Evolutionary conservation across 2,329 filamentous ascomycete species (phyloP).

Genomic region (Aspergillus aculeatus): DNA sequence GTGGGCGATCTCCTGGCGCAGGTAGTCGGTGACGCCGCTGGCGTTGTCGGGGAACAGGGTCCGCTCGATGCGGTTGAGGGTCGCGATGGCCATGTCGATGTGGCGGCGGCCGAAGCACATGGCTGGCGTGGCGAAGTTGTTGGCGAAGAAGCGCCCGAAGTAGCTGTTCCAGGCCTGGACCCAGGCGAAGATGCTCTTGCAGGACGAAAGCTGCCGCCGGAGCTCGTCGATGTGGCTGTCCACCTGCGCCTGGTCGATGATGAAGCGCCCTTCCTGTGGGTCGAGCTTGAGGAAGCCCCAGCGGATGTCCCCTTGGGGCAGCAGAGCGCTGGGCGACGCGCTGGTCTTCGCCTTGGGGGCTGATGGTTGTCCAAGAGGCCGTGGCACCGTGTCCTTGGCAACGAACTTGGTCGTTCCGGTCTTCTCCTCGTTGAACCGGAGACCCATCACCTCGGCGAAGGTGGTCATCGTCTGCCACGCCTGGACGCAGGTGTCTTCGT

Average conservation of each 20-base stretch:
- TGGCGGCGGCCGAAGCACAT: slow-evolving; percentile 56
- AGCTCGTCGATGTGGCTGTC: slow-evolving; percentile 61
- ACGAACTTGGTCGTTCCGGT: slow-evolving; percentile 53
- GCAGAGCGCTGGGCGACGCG: slow-evolving; percentile 15
- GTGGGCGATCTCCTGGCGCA: slow-evolving; percentile 52
- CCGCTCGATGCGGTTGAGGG: slow-evolving; percentile 53
- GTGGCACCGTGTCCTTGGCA: slow-evolving; percentile 10
- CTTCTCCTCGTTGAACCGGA: slow-evolving; percentile 59
- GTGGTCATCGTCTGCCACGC: slow-evolving; percentile 60
- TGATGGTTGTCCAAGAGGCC: not conserved
- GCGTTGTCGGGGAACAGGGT: slow-evolving; percentile 49
- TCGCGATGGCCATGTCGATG: slow-evolving; percentile 55
- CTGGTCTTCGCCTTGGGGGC: not conserved
- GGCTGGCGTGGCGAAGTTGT: slow-evolving; percentile 58
- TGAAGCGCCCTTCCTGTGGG: slow-evolving; percentile 52
- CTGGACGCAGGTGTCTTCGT: slow-evolving; percentile 52
- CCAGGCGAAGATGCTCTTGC: slow-evolving; percentile 58
- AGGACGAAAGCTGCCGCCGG: slow-evolving; percentile 55
- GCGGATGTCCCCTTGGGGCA: slow-evolving; percentile 55
- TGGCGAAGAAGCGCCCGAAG: slow-evolving; percentile 56
- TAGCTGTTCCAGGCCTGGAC: slow-evolving; percentile 62
- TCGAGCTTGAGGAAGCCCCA: slow-evolving; percentile 63
- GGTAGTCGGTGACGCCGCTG: slow-evolving; percentile 53
- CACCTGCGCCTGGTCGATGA: slow-evolving; percentile 60
- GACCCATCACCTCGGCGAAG: slow-evolving; percentile 57